These are phyloP conservation scores for Hemisphaericaspora nanyangensis DNA, from an alignment of 805 yeast genomes.

Conservation along the genomic window DNA sequence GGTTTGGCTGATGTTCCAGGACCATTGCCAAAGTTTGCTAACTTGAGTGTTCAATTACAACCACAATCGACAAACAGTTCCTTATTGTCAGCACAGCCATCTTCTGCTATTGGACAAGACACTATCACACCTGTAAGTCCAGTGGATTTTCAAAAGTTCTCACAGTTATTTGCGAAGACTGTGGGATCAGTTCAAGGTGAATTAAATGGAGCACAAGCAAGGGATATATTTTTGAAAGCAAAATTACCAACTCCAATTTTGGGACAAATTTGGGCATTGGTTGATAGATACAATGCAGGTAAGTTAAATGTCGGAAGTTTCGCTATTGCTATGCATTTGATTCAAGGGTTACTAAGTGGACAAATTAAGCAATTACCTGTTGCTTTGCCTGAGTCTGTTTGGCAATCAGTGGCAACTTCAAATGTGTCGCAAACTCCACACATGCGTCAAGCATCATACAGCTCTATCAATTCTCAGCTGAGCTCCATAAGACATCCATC, in stretches of 20 bases:
- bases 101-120: conserved; percentile 25
- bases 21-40: conserved; percentile 59
- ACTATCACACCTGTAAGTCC: conserved; percentile 51
- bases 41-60: conserved; percentile 26
- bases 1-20: conserved; percentile 54
- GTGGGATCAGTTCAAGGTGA: conserved; percentile 48
- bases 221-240: conserved; percentile 85
- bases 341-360: conserved; percentile 75
- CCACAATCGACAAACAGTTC: conserved; percentile 34
- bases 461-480: conserved; percentile 32
- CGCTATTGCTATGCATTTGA: conserved; percentile 90
- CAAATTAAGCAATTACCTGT: conserved; percentile 54
- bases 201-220: conserved; percentile 78
- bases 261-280: conserved; percentile 86
- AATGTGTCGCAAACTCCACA: conserved; percentile 1
- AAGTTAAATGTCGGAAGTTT: conserved; percentile 70
- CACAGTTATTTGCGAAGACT: conserved; percentile 71
- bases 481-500: conserved; percentile 30
- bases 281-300: conserved; percentile 75
- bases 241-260: conserved; percentile 71
- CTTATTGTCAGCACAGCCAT: conserved; percentile 40
- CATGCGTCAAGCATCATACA: conserved; percentile 26
- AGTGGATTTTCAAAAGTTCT: conserved; percentile 58
- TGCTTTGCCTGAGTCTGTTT: conserved; percentile 35
- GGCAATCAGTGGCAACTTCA: conserved; percentile 28